A percentile compares a stretch with the other conserved stretches of the same genome.
phyloP scores from a whole-genome alignment of 208 protist species.

The Trypanosoma conorhini region DNA sequence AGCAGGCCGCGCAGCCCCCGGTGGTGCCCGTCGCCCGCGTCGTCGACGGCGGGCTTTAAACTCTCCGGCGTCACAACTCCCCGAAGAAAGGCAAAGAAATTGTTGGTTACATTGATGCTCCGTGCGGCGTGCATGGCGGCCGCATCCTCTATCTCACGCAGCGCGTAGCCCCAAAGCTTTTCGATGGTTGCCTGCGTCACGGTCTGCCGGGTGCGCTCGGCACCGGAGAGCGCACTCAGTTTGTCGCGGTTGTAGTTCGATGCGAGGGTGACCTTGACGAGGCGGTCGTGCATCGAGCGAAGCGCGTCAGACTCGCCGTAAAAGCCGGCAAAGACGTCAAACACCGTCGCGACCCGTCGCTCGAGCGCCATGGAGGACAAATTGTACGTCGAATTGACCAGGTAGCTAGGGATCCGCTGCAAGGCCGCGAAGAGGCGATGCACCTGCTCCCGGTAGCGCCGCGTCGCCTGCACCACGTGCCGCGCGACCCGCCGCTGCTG shows the following conservation, averaged over 20 bases:
- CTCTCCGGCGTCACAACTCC: constrained; percentile 69
- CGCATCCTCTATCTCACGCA: constrained; percentile 84
- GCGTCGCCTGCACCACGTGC: constrained; percentile 48
- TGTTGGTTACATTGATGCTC: constrained; percentile 58
- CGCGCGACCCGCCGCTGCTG: constrained; percentile 45
- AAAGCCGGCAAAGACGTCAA: constrained; percentile 53
- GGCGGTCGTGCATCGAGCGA: constrained; percentile 42
- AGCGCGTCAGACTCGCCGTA: constrained; percentile 48
- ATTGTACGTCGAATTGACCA: constrained; percentile 41
- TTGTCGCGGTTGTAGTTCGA: constrained; percentile 40
- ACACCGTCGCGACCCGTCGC: constrained; percentile 48
- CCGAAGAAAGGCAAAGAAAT: constrained; percentile 61
- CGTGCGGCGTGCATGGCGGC: constrained; percentile 59
- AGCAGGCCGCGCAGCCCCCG: constrained; percentile 73
- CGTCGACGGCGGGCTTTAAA: constrained; percentile 43
- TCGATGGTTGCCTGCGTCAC: constrained; percentile 37
- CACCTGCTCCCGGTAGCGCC: constrained; percentile 55
- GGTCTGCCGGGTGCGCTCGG: constrained; percentile 47
- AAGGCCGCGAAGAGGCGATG: constrained; percentile 63
- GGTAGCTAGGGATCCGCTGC: constrained; percentile 47
- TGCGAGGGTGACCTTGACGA: constrained; percentile 66
- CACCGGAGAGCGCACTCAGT: constrained; percentile 41
- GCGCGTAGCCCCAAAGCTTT: constrained; percentile 51
- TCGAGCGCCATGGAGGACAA: constrained; percentile 47
- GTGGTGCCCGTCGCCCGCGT: constrained; percentile 56